These are phyloP conservation scores for Chalciporus pseudorubinellus DNA, from an alignment of 768 basidiomycete genomes.

Conservation along the genomic window DNA sequence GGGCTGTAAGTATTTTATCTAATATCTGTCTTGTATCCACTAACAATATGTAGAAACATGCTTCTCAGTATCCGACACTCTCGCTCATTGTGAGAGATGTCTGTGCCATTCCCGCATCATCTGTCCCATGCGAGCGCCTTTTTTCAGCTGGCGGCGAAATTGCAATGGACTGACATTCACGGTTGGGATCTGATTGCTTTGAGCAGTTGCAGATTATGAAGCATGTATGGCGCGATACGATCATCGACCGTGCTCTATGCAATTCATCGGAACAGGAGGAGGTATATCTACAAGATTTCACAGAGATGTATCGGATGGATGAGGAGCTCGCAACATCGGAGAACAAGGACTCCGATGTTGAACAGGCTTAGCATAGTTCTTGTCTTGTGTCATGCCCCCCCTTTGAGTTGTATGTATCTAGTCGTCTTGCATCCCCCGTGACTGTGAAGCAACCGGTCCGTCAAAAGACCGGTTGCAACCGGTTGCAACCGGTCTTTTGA, in stretches of 20 bases:
- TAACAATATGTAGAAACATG: background rate
- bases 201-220: conserved; percentile 12
- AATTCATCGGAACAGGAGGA: too few relatives aligned
- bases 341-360: too few relatives aligned
- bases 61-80: background rate
- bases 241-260: background rate
- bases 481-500: too few relatives aligned
- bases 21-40: background rate
- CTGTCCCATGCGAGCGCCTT: conserved; percentile 3
- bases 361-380: too few relatives aligned
- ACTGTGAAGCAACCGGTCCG: too few relatives aligned
- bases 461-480: too few relatives aligned
- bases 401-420: too few relatives aligned
- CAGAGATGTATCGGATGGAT: too few relatives aligned
- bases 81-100: background rate
- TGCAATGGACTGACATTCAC: background rate
- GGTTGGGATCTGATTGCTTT: conserved; percentile 2
- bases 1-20: background rate
- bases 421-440: too few relatives aligned
- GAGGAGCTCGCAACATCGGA: too few relatives aligned
- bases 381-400: too few relatives aligned
- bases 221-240: conserved; percentile 4
- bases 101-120: conserved; percentile 5
- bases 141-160: conserved; percentile 12
- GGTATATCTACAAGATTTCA: too few relatives aligned